Evolutionary conservation across 306 rosid species (phyloP), one percentile per base, ranked within the genome.

Genomic region (Vigna mungo): DNA sequence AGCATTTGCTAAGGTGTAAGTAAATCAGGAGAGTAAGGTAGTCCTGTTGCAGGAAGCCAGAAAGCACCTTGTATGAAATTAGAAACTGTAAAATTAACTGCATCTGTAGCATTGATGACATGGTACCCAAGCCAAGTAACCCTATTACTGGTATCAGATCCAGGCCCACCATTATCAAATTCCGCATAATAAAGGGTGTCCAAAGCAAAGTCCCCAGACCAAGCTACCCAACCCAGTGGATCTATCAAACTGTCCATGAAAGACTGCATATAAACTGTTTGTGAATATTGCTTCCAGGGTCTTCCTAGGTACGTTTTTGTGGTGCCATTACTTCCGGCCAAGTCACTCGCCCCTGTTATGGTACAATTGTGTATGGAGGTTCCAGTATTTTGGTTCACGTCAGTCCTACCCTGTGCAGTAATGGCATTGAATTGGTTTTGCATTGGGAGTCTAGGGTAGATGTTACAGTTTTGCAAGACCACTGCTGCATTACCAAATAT

Each of bases 401-500:
- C 85, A 10, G 76, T 82, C 3, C 86, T 32, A 4, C 87, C 90
- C 44, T 88, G 92, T 0, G 89, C 92, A 0, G 84, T 86, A 11
- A 86, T 81, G 17, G 78, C 81, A 43, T 84, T 87, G 80, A 79
- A 84, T 61, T 88, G 88, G 34, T 52, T 62, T 4, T 23, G 63
- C 58, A 88, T n/a, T 2, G 92, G 88, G 54, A 80, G 78, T 59
- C 85, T 51, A 2, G 88, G 60, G 71, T 37, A 76, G 4, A 88
- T 76, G 68, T 85, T 81, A 74, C 89, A 85, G 39, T 84, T 21
- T 75, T 88, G 92, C 12, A 88, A 68, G 0, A 88, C 86, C 7
- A 74, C 89, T 1, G 82, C 85, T 9, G 86, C 89, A 10, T 88
- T 84, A 23, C 92, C 92, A 20, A 86, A 88, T 60, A 86, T 84